Conservation (phyloP, 371 early-diverging fungal genomes). For the Lichtheimia corymbifera region DNA sequence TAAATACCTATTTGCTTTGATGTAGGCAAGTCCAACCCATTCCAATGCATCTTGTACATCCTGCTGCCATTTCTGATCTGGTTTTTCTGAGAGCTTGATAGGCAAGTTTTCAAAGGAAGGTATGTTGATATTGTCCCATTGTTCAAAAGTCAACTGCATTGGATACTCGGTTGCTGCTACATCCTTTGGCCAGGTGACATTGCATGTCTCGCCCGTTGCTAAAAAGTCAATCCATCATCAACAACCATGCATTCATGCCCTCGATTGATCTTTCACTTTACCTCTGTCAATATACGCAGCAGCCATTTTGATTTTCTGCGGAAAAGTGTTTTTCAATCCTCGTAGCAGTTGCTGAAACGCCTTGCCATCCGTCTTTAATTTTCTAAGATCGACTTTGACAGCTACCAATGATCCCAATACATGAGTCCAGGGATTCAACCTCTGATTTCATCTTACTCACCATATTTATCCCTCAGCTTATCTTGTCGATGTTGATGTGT, state of each 20-base stretch:
- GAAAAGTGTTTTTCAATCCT: conserved; percentile 58
- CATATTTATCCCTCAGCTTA: conserved; percentile 46
- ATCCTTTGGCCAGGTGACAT: conserved; percentile 34
- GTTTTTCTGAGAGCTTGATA: conserved; percentile 17
- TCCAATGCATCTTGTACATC: conserved; percentile 51
- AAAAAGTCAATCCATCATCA: not conserved
- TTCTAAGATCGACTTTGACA: conserved; percentile 42
- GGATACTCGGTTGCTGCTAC: conserved; percentile 16
- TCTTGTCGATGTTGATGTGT: conserved; percentile 40
- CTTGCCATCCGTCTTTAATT: conserved; percentile 52
- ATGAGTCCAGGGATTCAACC: not conserved
- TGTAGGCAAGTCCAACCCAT: conserved; percentile 64
- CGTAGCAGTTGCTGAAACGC: conserved; percentile 53
- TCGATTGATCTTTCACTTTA: conserved; percentile 14
- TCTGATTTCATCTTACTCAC: conserved; percentile 26
- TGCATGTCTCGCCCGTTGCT: conserved; percentile 30
- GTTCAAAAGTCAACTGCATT: conserved; percentile 21
- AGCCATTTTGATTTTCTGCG: conserved; percentile 38
- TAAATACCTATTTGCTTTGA: conserved; percentile 52
- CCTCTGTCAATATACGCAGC: conserved; percentile 41
- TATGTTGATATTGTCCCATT: conserved; percentile 27
- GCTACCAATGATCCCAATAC: conserved; percentile 24
- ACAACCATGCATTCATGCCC: not conserved
- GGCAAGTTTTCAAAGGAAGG: conserved; percentile 29
- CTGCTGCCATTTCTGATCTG: conserved; percentile 33